Evolutionary conservation across 129 eudicot species (phyloP), one percentile per base, ranked within the genome.

Genomic region (Deinandra increscens): DNA sequence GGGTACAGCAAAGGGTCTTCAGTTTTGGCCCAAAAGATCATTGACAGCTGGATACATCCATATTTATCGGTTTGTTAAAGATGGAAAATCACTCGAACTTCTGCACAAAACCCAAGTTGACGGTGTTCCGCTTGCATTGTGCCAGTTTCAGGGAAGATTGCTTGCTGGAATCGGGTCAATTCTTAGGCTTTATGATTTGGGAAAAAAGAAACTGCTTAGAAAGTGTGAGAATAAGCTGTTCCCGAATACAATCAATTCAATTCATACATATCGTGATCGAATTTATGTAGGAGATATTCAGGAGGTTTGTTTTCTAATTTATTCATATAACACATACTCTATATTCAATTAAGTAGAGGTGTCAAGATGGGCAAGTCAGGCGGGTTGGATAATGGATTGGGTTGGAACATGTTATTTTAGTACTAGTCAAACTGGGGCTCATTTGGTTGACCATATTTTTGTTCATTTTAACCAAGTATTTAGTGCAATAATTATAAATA

Each of bases 201-300:
- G 99, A 62, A 90, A 90, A 70, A 86, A 70, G 71, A 84, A 91
- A 68, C 61, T 94, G 85, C 96, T 94, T 39, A 87, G 99, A 33
- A 94, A 94, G 80, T 94, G 99, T 69, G 99, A 94, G 85, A 94
- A 94, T 65, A 94, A 94, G 84, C 60, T 90, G 71, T 90, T 94
- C 75, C 99, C 99, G 0, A 94, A 85, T 66, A 77, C 97, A n/a
- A 90, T 94, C 41, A 84, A 81, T 48, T 78, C 97, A 1, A 90
- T 94, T 61, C 89, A 94, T 67, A 90, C 97, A 5, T 94, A 94
- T 56, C 99, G 99, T 64, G 99, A 94, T 78, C 88, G 99, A 26
- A 90, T 94, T 75, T 94, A 94, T 68, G 99, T 94, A 15, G 99
- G 99, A 77, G 99, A 94, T 75, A 82, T 94, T 74, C 97, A 94